phyloP scores from a whole-genome alignment of 208 protist species.

The Trypanosoma boissoni region DNA sequence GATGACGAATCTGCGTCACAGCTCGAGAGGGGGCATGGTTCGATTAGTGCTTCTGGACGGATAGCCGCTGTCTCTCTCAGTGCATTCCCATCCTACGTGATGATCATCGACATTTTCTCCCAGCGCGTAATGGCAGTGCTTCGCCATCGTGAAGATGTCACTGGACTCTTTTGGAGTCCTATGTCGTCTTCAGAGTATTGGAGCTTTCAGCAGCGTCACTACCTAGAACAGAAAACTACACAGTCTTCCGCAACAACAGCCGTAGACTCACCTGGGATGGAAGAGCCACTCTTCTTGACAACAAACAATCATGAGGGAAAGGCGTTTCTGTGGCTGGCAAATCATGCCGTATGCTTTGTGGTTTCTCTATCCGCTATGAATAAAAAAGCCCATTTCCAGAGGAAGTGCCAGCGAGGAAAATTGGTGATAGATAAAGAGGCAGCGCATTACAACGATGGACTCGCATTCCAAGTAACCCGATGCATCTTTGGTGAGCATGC shows the following conservation, averaged over 20 bases:
- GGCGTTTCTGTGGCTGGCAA: slow-evolving; percentile 19
- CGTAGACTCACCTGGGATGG: background rate
- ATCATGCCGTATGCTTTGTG: slow-evolving; percentile 16
- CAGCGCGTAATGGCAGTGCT: slow-evolving; percentile 22
- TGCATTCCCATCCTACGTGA: slow-evolving; percentile 12
- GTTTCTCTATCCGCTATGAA: background rate
- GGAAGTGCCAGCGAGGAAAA: no score
- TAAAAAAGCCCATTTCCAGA: no score
- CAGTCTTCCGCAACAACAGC: background rate
- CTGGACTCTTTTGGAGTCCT: slow-evolving; percentile 24
- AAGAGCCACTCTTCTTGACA: slow-evolving; percentile 22
- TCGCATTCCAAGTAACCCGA: slow-evolving; percentile 13
- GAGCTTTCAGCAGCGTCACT: slow-evolving; percentile 20
- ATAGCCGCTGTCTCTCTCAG: slow-evolving; percentile 20
- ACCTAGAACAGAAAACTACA: background rate
- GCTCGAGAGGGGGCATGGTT: background rate
- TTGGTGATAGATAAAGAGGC: no score
- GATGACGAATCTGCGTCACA: background rate
- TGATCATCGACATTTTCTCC: slow-evolving; percentile 28
- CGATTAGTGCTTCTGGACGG: slow-evolving; percentile 23
- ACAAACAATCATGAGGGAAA: slow-evolving; percentile 27
- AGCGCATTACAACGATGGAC: background rate
- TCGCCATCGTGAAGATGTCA: slow-evolving; percentile 10
- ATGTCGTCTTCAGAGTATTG: slow-evolving; percentile 20
- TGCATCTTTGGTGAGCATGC: slow-evolving; percentile 23